Conservation (phyloP, 768 basidiomycete species). For the Rhizopogon sp. region DNA sequence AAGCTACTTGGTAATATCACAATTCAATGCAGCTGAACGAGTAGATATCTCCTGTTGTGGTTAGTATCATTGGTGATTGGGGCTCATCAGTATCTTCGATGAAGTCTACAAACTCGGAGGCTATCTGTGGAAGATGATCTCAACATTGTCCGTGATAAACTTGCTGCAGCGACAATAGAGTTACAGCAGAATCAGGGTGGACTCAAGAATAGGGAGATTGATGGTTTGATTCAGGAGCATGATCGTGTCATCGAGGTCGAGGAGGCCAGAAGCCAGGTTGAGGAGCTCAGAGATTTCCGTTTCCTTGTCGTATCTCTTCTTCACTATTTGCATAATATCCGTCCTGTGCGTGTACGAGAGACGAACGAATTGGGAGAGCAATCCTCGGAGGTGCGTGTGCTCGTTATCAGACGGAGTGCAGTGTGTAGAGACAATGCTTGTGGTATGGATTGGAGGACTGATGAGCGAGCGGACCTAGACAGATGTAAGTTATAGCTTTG, state of each 20-base stretch:
- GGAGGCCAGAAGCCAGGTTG: constrained; percentile 71
- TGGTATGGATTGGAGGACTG: constrained; percentile 66
- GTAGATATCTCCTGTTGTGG: too few species aligned
- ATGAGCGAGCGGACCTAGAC: constrained; percentile 72
- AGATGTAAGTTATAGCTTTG: constrained; percentile 70
- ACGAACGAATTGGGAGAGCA: constrained; percentile 66
- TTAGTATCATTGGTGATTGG: too few species aligned
- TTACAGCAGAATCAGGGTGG: constrained; percentile 86
- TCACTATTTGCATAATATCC: constrained; percentile 27
- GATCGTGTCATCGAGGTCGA: constrained; percentile 66
- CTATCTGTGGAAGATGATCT: too few species aligned
- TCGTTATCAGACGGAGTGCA: constrained; percentile 33
- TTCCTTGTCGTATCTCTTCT: background rate
- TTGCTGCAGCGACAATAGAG: constrained; percentile 78
- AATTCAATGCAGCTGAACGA: too few species aligned
- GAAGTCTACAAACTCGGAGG: too few species aligned
- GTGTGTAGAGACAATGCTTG: constrained; percentile 38
- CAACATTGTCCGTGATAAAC: constrained; percentile 57
- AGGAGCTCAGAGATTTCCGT: constrained; percentile 72
- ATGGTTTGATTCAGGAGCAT: constrained; percentile 73
- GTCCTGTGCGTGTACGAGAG: constrained; percentile 40
- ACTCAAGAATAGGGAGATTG: constrained; percentile 69
- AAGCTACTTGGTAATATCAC: too few species aligned
- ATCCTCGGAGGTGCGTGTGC: constrained; percentile 49
- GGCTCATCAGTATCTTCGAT: too few species aligned